phyloP scores from a whole-genome alignment of 352 stramenopile genomes.

The Phytophthora megakarya region DNA sequence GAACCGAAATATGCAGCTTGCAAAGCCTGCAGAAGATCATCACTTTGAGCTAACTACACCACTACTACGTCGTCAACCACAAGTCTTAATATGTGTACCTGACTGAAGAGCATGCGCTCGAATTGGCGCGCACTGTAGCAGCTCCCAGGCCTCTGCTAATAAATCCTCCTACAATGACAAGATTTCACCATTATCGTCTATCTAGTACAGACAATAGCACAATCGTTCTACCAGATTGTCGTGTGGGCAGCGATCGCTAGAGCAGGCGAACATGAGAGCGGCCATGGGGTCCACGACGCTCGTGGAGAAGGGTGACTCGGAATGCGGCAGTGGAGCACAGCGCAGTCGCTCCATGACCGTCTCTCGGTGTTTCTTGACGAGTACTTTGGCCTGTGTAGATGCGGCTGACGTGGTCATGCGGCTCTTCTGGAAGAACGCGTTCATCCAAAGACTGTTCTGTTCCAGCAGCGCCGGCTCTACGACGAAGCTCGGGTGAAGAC shows the following conservation, averaged over 20 bases:
- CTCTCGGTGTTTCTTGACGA: constrained; percentile 62
- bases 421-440: constrained; percentile 81
- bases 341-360: constrained; percentile 46
- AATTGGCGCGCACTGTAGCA: constrained; percentile 55
- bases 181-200: background rate
- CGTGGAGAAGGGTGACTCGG: constrained; percentile 59
- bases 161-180: constrained; percentile 50
- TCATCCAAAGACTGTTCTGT: constrained; percentile 82
- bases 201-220: background rate
- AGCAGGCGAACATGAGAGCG: constrained; percentile 66
- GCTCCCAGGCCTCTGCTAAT: constrained; percentile 55
- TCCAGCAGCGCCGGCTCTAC: constrained; percentile 60
- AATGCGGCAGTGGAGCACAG: constrained; percentile 35
- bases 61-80: background rate
- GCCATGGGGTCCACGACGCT: constrained; percentile 59
- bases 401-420: constrained; percentile 67
- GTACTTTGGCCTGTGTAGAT: constrained; percentile 58
- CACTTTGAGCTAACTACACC: background rate
- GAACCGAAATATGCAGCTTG: constrained; percentile 61
- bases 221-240: constrained; percentile 47
- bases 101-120: constrained; percentile 51
- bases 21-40: constrained; percentile 49
- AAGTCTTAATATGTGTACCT: no score
- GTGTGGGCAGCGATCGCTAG: constrained; percentile 64
- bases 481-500: constrained; percentile 57